phyloP scores from a whole-genome alignment of 129 eudicot genomes.

The Centrapalus pauciflorus region DNA sequence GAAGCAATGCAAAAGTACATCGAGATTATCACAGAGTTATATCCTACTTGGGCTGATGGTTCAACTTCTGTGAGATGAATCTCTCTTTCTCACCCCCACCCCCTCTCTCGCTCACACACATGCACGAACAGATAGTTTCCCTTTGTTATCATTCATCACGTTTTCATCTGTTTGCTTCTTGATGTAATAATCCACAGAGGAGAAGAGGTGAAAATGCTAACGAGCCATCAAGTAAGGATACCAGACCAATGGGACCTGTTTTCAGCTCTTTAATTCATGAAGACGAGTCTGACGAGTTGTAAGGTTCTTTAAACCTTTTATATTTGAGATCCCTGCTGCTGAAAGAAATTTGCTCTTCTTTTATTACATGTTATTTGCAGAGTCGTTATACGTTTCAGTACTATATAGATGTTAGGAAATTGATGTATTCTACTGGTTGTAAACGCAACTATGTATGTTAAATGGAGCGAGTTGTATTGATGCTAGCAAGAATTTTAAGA shows the following conservation, averaged over 20 bases:
- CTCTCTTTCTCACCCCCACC: background rate
- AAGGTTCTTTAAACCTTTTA: constrained; percentile 32
- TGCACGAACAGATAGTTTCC: no score
- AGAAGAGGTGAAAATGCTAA: constrained; percentile 29
- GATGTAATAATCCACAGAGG: constrained; percentile 42
- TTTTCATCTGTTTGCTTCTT: constrained; percentile 11
- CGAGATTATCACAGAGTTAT: constrained; percentile 60
- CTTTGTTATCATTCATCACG: background rate
- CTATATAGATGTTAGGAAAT: background rate
- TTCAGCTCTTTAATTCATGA: constrained; percentile 61
- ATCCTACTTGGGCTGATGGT: constrained; percentile 74
- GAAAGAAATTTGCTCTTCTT: background rate
- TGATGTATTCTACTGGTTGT: background rate
- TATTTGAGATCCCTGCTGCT: background rate
- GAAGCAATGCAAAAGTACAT: constrained; percentile 93
- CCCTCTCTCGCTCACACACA: background rate
- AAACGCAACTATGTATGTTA: background rate
- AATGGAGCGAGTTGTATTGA: background rate
- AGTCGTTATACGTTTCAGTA: background rate
- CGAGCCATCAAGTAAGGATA: constrained; percentile 34
- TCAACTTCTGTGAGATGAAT: constrained; percentile 45
- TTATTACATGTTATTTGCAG: constrained; percentile 1
- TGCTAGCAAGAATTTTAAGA: background rate
- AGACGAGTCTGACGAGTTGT: constrained; percentile 81
- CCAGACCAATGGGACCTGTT: constrained; percentile 87